These are phyloP conservation scores for Botrytis galanthina DNA, from an alignment of 2,329 filamentous ascomycete species.

Conservation along the genomic window DNA sequence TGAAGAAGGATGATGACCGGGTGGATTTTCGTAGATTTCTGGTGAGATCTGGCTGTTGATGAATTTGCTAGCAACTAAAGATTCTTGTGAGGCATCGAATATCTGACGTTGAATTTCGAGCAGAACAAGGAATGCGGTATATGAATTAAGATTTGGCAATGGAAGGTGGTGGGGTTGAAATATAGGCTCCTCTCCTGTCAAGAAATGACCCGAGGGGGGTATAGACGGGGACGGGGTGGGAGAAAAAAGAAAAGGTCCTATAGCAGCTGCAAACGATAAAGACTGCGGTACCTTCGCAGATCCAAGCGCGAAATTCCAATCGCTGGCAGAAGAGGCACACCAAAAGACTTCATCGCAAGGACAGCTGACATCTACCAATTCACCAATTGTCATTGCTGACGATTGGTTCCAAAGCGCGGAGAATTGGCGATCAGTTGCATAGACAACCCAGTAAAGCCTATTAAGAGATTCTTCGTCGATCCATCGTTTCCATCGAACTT, in stretches of 20 bases:
- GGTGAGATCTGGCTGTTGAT: constrained; percentile 20
- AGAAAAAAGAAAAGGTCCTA: constrained; percentile 30
- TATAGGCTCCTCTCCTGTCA: neutral
- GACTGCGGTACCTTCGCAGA: constrained; percentile 29
- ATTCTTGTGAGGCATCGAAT: constrained; percentile 29
- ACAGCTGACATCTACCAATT: constrained; percentile 29
- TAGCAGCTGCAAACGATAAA: constrained; percentile 29
- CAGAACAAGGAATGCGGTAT: constrained; percentile 31
- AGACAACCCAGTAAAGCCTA: constrained; percentile 32
- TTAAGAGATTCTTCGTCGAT: constrained; percentile 28
- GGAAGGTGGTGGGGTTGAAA: constrained; percentile 15
- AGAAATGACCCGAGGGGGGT: neutral
- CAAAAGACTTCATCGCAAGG: constrained; percentile 35
- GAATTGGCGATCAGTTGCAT: constrained; percentile 31
- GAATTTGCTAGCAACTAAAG: constrained; percentile 26
- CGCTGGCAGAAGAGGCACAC: constrained; percentile 28
- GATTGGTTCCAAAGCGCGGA: constrained; percentile 31
- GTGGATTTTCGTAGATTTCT: neutral
- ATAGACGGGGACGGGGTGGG: neutral
- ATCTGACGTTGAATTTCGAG: constrained; percentile 28
- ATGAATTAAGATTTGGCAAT: constrained; percentile 30
- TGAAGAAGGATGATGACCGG: neutral
- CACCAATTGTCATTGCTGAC: constrained; percentile 29
- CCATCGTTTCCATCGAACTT: constrained; percentile 30
- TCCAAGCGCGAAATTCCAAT: constrained; percentile 32